Evolutionary conservation across 2,329 filamentous ascomycete genomes (phyloP), one percentile per base, ranked within the genome.

Genomic region (Onygenales sp.): DNA sequence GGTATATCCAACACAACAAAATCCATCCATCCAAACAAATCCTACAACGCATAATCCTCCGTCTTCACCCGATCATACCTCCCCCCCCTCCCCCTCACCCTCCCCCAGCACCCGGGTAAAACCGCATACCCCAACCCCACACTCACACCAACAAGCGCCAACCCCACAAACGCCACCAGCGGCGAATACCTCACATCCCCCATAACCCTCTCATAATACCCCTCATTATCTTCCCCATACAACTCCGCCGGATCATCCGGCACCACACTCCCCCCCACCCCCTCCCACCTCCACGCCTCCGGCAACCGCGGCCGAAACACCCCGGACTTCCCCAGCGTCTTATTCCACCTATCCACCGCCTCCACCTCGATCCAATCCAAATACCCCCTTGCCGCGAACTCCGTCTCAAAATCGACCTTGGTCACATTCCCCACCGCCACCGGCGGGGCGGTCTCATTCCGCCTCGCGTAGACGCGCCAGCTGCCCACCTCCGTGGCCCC

Each of bases 371-470:
- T 53, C 60, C 61, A 66, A 50, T 68, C 64, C 51, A 68, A 45
- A 35, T 62, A 68, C 4, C 66, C 66, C 7, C 61, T 54, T 3
- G 60, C 61, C 41, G 62, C 58, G 55, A 64, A 67, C 58, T 65
- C 63, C 6, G 69, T 71, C 55, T 72, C 69, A 47, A 72, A 72
- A 11, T 64, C 64, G 5, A 57, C 52, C 51, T 70, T 72, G 41
- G 58, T 56, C 5, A 62, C 62, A 36, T 57, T 60, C 11, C 61
- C 66, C 27, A 71, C 52, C 13, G 61, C 49, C n/a, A 59, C 52
- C 6, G 59, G 57, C 3, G 53, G 60, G 55, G 41, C 68, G 55
- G 50, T 67, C 6, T 62, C 59, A 10, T 58, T 58, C 9, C 58
- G 59, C 43, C 65, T 60, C 13, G 57, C 66, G 43, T 66, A 66